phyloP scores from a whole-genome alignment of 163 green algal species.

The Scenedesmus sp. region DNA sequence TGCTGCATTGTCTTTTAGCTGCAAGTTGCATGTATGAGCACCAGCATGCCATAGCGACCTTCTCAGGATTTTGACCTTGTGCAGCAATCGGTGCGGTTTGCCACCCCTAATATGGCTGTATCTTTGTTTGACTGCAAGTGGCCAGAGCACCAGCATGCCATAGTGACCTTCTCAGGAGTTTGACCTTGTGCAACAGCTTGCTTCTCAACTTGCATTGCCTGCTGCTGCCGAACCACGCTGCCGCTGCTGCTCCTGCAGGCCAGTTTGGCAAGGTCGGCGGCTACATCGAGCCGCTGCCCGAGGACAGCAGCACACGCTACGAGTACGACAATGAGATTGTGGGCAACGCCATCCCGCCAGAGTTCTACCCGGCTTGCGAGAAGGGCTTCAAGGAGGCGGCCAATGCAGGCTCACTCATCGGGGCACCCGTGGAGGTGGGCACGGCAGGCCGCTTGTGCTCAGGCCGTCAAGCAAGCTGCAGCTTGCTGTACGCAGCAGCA shows the following conservation, averaged over 20 bases:
- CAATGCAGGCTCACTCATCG: conserved; percentile 93
- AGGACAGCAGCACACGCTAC: conserved; percentile 71
- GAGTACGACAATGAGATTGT: conserved; percentile 95
- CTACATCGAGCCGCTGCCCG: conserved; percentile 95
- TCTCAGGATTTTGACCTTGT: no score
- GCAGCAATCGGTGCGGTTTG: no score
- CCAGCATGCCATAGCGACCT: no score
- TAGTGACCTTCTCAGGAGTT: no score
- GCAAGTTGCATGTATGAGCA: no score
- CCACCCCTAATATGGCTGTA: no score
- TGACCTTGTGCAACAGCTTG: no score
- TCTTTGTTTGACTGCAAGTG: no score
- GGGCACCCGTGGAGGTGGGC: conserved; percentile 92
- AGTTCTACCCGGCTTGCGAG: conserved; percentile 92
- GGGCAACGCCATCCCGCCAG: conserved; percentile 94
- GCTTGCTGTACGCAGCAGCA: not conserved
- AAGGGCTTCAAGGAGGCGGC: conserved; percentile 98
- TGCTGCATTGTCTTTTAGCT: no score
- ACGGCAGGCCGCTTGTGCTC: not conserved
- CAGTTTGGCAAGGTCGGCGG: conserved; percentile 68
- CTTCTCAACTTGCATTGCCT: not conserved
- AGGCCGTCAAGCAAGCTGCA: no score
- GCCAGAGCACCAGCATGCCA: no score
- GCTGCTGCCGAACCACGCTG: not conserved
- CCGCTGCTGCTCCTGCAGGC: conserved; percentile 48